Conservation (phyloP, 176 grass and related monocot species). For the Bromus sterilis region DNA sequence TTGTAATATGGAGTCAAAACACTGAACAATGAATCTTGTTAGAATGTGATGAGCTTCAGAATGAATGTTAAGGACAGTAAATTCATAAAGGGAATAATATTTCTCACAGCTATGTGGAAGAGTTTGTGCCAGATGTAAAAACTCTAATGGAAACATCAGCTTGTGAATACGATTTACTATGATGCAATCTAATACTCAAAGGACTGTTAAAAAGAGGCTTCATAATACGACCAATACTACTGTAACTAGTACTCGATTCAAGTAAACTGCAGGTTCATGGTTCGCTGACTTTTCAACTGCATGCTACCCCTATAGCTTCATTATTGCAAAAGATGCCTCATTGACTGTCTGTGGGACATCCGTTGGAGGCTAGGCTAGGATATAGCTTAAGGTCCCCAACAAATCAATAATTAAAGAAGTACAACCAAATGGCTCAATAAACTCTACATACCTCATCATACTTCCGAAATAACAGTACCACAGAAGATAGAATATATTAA, state of each 20-base stretch:
- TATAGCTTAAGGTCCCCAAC: background rate
- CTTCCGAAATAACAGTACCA: constrained; percentile 2
- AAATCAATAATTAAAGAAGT: background rate
- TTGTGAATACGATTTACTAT: background rate
- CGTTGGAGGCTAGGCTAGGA: background rate
- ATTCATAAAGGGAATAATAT: background rate
- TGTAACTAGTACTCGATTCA: background rate
- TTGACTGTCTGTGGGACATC: background rate
- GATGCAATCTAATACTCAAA: background rate
- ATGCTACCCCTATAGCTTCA: background rate
- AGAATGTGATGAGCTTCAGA: constrained; percentile 1
- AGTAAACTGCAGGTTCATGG: constrained; percentile 3
- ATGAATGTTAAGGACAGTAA: background rate
- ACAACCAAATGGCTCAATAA: background rate
- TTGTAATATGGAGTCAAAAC: constrained; percentile 82
- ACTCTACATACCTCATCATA: background rate
- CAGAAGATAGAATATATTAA: no score
- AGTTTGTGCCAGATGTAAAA: background rate
- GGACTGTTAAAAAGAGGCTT: background rate
- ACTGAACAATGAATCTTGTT: constrained; percentile 33
- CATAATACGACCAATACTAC: background rate
- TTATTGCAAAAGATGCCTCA: background rate
- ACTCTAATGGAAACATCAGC: constrained; percentile 4
- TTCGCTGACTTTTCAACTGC: background rate
- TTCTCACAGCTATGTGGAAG: background rate